Base-by-base conservation (phyloP, 2,329 filamentous ascomycete species). In the Pseudodiploospora longispora region DNA sequence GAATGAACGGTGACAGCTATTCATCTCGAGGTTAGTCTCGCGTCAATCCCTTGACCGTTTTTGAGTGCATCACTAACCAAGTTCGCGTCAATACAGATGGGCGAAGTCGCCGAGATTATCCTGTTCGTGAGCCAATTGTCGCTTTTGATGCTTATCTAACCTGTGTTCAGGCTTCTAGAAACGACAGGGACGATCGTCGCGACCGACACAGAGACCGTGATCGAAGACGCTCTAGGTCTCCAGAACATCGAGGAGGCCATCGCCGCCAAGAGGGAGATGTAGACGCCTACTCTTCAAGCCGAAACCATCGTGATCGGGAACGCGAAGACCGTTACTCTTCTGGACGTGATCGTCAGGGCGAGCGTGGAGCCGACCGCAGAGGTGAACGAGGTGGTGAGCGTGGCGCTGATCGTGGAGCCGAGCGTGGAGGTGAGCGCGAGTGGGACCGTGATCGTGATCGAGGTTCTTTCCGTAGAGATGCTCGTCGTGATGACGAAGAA, bases 241-340 rank as follows among this genome's bases (percentile, higher is more conserved):
- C 90, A 46, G 82, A 85, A 56, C 82, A 87, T 59, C 76, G 68
- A 47, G 57, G 78, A 47, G 58, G 78, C 58, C 72, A 80, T 53
- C 77, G 83, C 46, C 82, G 87, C 55, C 85, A 85, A 55, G 85
- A 93, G 41, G 79, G 77, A 63, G 76, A 80, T 47, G 87, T 91
- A 64, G 89, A 96, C 66, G 82, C 86, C 45, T 97, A 97, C 68
- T 95, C 90, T 19, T 89, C 87, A 5, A 95, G 89, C 66, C 85
- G 91, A 55, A 90, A 84, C 69, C 94, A 95, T 64, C 81, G 91
- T 61, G 91, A 95, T 62, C 77, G 91, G 50, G 91, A 97, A 69
- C 85, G 91, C 50, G 91, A 97, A 66, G 91, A 96, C 55, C 79
- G 90, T 60, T 96, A 96, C 62, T 80, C 47, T 27, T 48, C 80